phyloP scores from a whole-genome alignment of 768 basidiomycete genomes.

The Steccherinum ochraceum region DNA sequence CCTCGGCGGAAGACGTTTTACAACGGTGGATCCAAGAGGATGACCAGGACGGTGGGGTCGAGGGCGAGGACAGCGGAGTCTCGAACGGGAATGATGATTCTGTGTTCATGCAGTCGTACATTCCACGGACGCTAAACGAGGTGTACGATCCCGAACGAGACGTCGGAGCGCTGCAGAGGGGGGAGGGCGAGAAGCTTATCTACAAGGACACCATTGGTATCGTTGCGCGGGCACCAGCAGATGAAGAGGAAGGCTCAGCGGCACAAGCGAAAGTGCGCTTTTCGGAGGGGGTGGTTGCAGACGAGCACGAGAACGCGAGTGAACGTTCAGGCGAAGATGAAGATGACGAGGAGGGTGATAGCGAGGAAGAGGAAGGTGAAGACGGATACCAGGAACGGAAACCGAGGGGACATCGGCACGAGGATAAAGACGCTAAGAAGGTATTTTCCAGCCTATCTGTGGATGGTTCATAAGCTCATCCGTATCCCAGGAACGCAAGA shows the following conservation, averaged over 20 bases:
- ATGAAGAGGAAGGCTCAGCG: not conserved
- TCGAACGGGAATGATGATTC: conserved; percentile 53
- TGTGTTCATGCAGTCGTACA: conserved; percentile 87
- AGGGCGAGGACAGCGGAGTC: conserved; percentile 3
- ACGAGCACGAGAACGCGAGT: conserved; percentile 14
- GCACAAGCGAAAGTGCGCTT: conserved; percentile 10
- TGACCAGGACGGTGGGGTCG: conserved; percentile 11
- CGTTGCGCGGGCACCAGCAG: conserved; percentile 33
- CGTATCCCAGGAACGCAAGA: conserved; percentile 76
- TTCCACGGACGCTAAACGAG: conserved; percentile 87
- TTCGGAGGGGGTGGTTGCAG: conserved; percentile 15
- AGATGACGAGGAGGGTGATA: conserved; percentile 29
- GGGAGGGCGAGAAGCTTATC: conserved; percentile 70
- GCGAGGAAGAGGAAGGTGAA: conserved; percentile 29
- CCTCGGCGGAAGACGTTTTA: conserved; percentile 18
- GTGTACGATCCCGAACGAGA: conserved; percentile 95
- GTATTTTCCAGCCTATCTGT: conserved; percentile 28
- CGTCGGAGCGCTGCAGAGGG: conserved; percentile 64
- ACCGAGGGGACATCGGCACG: conserved; percentile 85
- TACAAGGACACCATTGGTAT: conserved; percentile 86
- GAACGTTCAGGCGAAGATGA: conserved; percentile 17
- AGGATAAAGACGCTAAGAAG: conserved; percentile 90
- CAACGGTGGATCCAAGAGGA: conserved; percentile 43
- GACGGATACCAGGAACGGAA: conserved; percentile 41
- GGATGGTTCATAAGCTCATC: conserved; percentile 1